Base-by-base conservation (phyloP, 2,329 filamentous ascomycete genomes). In the Sclerotiophoma versabilis region DNA sequence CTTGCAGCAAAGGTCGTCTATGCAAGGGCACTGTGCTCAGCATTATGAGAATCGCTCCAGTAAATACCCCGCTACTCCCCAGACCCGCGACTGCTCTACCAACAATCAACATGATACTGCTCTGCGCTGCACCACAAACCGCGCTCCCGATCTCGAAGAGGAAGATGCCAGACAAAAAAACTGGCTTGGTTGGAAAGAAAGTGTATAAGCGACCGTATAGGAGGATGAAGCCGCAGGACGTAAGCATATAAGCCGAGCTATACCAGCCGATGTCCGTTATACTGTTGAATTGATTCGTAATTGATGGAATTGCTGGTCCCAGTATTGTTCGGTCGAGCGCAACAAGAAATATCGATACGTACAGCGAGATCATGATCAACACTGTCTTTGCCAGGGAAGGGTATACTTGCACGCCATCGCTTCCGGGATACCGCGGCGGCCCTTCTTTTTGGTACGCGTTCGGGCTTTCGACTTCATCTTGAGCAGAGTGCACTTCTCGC, bases 131-230 rank as follows among this genome's bases (percentile, higher is more conserved):
- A 22, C 78, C 81, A 55, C 83, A 86, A 17, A 87, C 59, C 2
- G 81, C 63, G 0, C 81, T 84, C 1, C 84, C 84, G 2, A 83
- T n/a, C 51, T 79, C 76, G 63, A 80, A 80, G 19, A 79, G 57
- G 6, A 72, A 43, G 30, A 86, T 77, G 51, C 75, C 70, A 49
- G 77, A 73, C 11, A 85, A 68, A 65, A 82, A 86, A 2, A 77
- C 75, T 20, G 69, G 77, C 57, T 81, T 81, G 38, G 83, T 77
- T 2, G 76, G 70, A 48, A 80, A 82, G 66, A 77, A 79, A 5
- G 76, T 79, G 67, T 80, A 81, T 22, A 75, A 49, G 14, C 77
- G 75, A n/a, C 77, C 79, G 58, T 76, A 81, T 33, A 79, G 64
- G 5, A 80, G 67, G 53, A 80, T 78, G 44, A 74, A 74, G 8